Evolutionary conservation across 2,329 filamentous ascomycete genomes (phyloP).

Genomic region (Leptodontidium sp.): DNA sequence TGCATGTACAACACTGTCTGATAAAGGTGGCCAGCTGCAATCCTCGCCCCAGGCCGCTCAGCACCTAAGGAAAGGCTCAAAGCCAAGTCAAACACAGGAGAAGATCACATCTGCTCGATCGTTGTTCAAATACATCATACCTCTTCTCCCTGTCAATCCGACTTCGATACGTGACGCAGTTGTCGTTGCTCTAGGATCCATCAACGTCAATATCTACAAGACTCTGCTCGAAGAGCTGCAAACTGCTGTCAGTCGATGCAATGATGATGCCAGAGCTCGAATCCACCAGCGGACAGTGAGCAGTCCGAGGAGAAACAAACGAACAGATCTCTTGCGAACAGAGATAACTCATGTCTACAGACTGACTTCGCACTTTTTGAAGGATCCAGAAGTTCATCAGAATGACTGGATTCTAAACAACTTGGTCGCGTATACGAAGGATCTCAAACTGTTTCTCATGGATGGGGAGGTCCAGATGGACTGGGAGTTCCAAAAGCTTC

Average conservation of each 20-base stretch:
- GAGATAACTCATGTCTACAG: constrained; percentile 98
- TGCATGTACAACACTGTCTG: constrained; percentile 92
- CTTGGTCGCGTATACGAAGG: constrained; percentile 87
- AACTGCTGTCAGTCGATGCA: constrained; percentile 84
- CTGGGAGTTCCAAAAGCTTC: constrained; percentile 90
- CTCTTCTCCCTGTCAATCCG: constrained; percentile 81
- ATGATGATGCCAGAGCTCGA: constrained; percentile 85
- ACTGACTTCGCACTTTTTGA: constrained; percentile 88
- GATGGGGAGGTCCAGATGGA: constrained; percentile 95
- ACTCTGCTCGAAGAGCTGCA: constrained; percentile 90
- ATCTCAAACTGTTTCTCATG: constrained; percentile 92
- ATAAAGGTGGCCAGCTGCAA: constrained; percentile 72
- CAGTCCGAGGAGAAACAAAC: constrained; percentile 80
- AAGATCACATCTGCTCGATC: constrained; percentile 89
- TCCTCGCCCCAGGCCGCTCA: constrained; percentile 67
- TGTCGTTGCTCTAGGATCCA: constrained; percentile 89
- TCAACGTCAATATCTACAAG: constrained; percentile 92
- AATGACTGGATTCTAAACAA: constrained; percentile 93
- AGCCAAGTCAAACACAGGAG: constrained; percentile 70
- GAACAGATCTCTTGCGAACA: constrained; percentile 86
- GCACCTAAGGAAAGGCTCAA: constrained; percentile 84
- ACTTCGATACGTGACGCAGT: constrained; percentile 87
- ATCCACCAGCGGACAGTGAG: constrained; percentile 89
- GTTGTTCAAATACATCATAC: constrained; percentile 91
- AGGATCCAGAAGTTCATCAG: constrained; percentile 77